A percentile compares a stretch with the other conserved stretches of the same genome.
Conservation (phyloP, 1,284 basidiomycete genomes). For the Vanrija pseudolonga region DNA sequence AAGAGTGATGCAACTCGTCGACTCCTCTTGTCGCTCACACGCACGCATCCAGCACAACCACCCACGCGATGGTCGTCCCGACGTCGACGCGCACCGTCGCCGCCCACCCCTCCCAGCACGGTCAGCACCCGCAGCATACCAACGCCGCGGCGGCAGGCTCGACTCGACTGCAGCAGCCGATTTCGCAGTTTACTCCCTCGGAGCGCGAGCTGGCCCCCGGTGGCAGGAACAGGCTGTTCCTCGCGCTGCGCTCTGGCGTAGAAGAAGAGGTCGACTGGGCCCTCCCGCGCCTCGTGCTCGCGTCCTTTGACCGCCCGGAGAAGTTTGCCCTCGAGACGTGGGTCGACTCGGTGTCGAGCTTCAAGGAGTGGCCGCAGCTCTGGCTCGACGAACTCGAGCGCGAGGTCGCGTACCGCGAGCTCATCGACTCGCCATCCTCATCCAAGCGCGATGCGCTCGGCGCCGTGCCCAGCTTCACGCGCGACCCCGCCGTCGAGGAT, state of each 20-base stretch:
- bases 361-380: constrained; percentile 31
- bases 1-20: neutral
- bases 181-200: constrained; percentile 25
- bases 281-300: constrained; percentile 39
- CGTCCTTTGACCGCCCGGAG: constrained; percentile 32
- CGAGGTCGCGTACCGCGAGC: constrained; percentile 20
- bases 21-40: neutral
- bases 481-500: constrained; percentile 20
- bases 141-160: neutral
- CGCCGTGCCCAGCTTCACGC: constrained; percentile 29
- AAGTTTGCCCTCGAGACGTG: constrained; percentile 32
- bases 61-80: constrained; percentile 13
- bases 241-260: constrained; percentile 34
- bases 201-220: constrained; percentile 25
- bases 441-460: constrained; percentile 18
- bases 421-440: neutral
- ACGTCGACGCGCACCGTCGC: constrained; percentile 15
- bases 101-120: neutral
- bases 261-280: constrained; percentile 43
- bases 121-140: neutral
- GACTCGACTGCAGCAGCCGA: constrained; percentile 2
- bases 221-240: constrained; percentile 34
- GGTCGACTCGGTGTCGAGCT: constrained; percentile 29
- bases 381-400: constrained; percentile 39
- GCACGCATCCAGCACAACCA: neutral